Percentiles rank a stretch among this genome's conserved stretches.
Conservation (phyloP, 106 monocot genomes). For the Acorus gramineus region DNA sequence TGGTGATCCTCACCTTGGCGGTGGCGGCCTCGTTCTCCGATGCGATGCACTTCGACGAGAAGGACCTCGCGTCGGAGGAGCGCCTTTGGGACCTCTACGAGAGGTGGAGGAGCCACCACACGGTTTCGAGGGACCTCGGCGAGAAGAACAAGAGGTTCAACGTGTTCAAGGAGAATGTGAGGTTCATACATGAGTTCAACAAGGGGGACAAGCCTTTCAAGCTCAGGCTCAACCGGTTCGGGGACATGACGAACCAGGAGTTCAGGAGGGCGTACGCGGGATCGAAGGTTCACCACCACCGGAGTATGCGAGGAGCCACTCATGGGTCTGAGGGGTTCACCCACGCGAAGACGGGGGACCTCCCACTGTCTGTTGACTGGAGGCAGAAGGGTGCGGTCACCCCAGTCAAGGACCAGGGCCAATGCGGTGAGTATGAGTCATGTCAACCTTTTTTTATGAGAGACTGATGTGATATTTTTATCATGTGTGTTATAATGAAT, state of each 20-base stretch:
- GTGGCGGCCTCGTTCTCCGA: too few relatives aligned
- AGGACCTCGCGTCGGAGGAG: not conserved
- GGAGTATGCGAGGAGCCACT: not conserved
- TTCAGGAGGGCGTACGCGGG: conserved; percentile 20
- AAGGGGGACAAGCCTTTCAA: conserved; percentile 19
- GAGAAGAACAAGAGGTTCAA: conserved; percentile 32
- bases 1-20: not conserved
- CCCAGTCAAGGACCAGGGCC: conserved; percentile 28
- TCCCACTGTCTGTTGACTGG: conserved; percentile 20
- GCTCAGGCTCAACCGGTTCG: conserved; percentile 38
- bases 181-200: conserved; percentile 25
- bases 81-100: not conserved
- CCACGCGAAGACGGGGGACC: not conserved
- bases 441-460: not conserved
- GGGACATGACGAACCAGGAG: conserved; percentile 31
- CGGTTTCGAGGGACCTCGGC: not conserved
- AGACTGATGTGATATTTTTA: not conserved
- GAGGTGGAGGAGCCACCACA: not conserved
- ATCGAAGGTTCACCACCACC: not conserved
- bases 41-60: not conserved
- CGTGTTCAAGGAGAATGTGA: conserved; percentile 28
- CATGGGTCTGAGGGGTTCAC: not conserved
- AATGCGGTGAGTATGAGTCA: conserved; percentile 4
- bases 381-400: conserved; percentile 20
- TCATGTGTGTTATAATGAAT: too few relatives aligned